Base-by-base conservation (phyloP, 139 green algal genomes). In the Tetradesmus lagerheimii region DNA sequence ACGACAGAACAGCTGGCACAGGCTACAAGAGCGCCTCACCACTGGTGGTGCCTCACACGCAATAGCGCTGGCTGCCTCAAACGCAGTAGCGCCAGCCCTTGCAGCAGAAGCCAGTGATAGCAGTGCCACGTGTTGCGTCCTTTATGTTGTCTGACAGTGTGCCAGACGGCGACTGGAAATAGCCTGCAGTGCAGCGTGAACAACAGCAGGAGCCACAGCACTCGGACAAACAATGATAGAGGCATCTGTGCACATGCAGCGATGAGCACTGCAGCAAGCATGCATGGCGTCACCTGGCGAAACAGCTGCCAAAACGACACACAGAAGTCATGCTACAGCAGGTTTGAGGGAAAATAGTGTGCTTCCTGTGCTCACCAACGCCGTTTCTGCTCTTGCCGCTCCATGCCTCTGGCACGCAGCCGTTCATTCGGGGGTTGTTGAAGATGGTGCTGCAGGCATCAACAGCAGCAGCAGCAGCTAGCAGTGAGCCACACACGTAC, bases 51-150 rank as follows among this genome's bases (percentile, higher is more conserved):
- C 43, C 4, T 50, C 43, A 50, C 43, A 50, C 5, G 43, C 8
- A 8, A 14, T 14, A 64, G 50, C 50, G 18, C 15, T 25, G 15
- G 50, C 50, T 64, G 50, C 50, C 50, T 64, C 50, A 85, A 27
- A 85, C 45, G 53, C 80, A 71, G 43, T 71, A 85, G 25, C 64
- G 62, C 80, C 80, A 85, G 15, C 43, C 80, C 29, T 85, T 85
- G 79, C 79, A 84, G 41, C 79, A 84, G 41, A 38, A 84, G 41
- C 79, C 79, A 14, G 57, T 27, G 18, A 86, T 86, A n/a, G n/a
- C 29, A 34, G 80, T 50, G 43, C 43, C 43, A 50, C 43, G 9
- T 50, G 43, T 50, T 50, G n/a, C n/a, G n/a, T n/a, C n/a, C n/a
- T n/a, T 85, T 50, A 50, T 50, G 43, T 50, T 14, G 5, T 8